Evolutionary conservation across 1,139 yeast species (phyloP), one percentile per base, ranked within the genome.

Genomic region (Kluyveromyces marxianus): DNA sequence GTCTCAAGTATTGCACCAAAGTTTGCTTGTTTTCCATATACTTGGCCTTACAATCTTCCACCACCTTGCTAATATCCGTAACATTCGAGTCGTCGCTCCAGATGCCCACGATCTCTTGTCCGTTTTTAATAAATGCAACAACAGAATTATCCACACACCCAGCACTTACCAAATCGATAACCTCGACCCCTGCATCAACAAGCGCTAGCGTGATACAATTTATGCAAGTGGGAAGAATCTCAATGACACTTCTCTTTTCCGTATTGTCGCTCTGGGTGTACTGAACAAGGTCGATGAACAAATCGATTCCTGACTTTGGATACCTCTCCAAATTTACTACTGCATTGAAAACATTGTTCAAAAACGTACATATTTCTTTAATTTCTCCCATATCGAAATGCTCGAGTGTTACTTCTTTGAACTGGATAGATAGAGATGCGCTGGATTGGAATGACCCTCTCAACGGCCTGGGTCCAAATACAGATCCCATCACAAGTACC

Each of bases 381-480:
- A 67, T 42, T 34, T 62, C 59, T 21, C 57, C 57, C 30, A 67
- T 54, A 37, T 54, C 46, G 48, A 56, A 62, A 46, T 58, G 58
- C 46, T 61, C 65, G 8, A 55, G 48, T 27, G 66, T 60, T 25
- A 61, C 67, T 47, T 68, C 65, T 54, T 80, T 81, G 49, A 83
- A 74, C 49, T 81, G 85, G 2, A 86, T 89, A 25, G 82, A 73
- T 41, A 87, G 69, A 3, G 79, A 72, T 1, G 94, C 94, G 47
- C 79, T 71, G 37, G 83, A 81, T 32, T 79, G 72, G 61, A 85
- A 86, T 1, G 87, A 76, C 0, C 90, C 89, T 51, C 87, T 72
- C 42, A 85, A 81, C 4, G 97, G 96, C 53, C 92, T 74, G 7
- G 97, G 97, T 0, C 97, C 97, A 64, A 83, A 87, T 0, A 90